These are phyloP conservation scores for Leavenworthia alabamica DNA, from an alignment of 345 rosid species.

Conservation along the genomic window DNA sequence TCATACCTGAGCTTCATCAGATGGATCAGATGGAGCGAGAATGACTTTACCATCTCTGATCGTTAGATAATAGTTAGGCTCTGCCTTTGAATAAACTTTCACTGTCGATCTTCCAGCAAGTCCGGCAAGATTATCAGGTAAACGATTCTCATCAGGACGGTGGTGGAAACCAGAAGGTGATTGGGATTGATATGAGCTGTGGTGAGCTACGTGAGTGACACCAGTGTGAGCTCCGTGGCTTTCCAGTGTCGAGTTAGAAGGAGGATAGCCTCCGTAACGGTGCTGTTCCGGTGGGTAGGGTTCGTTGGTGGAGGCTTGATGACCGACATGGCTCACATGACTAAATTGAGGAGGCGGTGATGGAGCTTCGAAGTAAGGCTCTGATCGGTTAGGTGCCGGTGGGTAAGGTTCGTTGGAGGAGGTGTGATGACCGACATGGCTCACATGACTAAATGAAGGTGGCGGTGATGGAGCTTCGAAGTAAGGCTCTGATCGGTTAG, in stretches of 20 bases:
- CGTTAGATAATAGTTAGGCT: slow-evolving; percentile 46
- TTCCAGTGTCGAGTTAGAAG: slow-evolving; percentile 7
- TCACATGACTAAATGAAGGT: no score
- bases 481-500: no score
- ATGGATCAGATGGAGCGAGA: slow-evolving; percentile 51
- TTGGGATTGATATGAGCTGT: slow-evolving; percentile 35
- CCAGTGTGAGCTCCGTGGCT: slow-evolving; percentile 26
- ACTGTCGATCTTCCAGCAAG: slow-evolving; percentile 43
- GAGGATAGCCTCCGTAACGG: slow-evolving; percentile 31
- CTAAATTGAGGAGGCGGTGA: no score
- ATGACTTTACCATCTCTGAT: slow-evolving; percentile 55
- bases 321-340: no score
- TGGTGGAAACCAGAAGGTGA: slow-evolving; percentile 35
- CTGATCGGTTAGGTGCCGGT: no score
- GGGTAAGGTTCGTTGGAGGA: no score
- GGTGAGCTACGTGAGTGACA: slow-evolving; percentile 27
- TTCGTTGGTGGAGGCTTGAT: no score
- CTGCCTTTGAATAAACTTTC: slow-evolving; percentile 62
- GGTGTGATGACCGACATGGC: no score
- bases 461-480: no score
- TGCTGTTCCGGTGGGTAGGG: slow-evolving; percentile 9
- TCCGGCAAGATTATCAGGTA: slow-evolving; percentile 32
- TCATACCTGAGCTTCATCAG: slow-evolving; percentile 62
- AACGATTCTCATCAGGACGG: slow-evolving; percentile 23
- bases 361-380: no score